phyloP scores from a whole-genome alignment of 441 rosid genomes.

The Gossypium davidsonii region DNA sequence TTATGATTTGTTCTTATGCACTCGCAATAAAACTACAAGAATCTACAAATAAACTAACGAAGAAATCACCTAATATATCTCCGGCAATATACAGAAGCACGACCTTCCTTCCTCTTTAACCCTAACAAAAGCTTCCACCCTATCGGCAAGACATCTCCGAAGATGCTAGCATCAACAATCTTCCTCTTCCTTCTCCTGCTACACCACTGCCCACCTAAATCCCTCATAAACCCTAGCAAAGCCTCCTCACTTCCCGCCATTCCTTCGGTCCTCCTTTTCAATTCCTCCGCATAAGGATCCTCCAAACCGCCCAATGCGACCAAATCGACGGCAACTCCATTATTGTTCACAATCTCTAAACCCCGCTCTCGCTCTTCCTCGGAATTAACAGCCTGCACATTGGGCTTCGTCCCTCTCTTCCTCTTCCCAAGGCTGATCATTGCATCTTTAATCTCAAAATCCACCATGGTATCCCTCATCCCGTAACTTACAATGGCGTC shows the following conservation, averaged over 20 bases:
- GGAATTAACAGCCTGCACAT: constrained; percentile 20
- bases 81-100: constrained; percentile 57
- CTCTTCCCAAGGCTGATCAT: constrained; percentile 36
- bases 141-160: constrained; percentile 49
- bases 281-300: constrained; percentile 51
- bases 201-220: constrained; percentile 68
- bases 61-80: constrained; percentile 52
- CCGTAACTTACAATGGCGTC: background rate
- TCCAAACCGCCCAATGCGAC: constrained; percentile 33
- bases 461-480: constrained; percentile 8
- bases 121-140: constrained; percentile 79
- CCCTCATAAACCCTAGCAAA: constrained; percentile 49
- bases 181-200: constrained; percentile 76
- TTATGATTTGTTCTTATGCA: background rate
- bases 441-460: constrained; percentile 13
- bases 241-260: constrained; percentile 45
- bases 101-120: constrained; percentile 59
- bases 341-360: constrained; percentile 39
- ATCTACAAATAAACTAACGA: background rate
- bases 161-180: constrained; percentile 58
- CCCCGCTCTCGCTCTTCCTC: constrained; percentile 24
- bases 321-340: constrained; percentile 52
- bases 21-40: background rate
- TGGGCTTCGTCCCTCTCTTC: constrained; percentile 56
- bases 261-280: constrained; percentile 51